phyloP scores from a whole-genome alignment of 352 stramenopile species.

The Phytophthora citricola region DNA sequence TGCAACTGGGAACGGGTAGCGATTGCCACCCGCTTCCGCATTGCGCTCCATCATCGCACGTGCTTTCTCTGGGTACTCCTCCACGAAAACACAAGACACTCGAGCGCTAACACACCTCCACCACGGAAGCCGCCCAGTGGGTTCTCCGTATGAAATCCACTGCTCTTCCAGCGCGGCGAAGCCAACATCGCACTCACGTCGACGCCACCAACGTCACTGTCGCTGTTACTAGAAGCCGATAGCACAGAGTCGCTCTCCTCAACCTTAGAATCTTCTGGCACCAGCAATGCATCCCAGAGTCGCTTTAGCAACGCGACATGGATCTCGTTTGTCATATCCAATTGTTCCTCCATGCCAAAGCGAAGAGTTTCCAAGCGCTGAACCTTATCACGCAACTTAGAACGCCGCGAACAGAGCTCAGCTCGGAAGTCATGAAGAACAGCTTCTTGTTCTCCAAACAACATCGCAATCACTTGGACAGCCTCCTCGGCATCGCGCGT shows the following conservation, averaged over 20 bases:
- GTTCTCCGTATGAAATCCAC: slow-evolving; percentile 85
- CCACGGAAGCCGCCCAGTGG: slow-evolving; percentile 80
- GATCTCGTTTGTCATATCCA: slow-evolving; percentile 57
- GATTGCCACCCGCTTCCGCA: slow-evolving; percentile 69
- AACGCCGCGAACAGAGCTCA: slow-evolving; percentile 57
- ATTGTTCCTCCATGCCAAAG: slow-evolving; percentile 73
- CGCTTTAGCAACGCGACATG: slow-evolving; percentile 72
- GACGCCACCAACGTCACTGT: slow-evolving; percentile 37
- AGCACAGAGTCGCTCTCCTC: slow-evolving; percentile 29
- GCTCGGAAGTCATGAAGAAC: slow-evolving; percentile 68
- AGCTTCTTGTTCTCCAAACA: slow-evolving; percentile 65
- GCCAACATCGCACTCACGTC: slow-evolving; percentile 60
- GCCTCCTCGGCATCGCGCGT: slow-evolving; percentile 73
- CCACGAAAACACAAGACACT: slow-evolving; percentile 80
- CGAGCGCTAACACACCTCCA: slow-evolving; percentile 73
- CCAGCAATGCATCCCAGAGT: slow-evolving; percentile 72
- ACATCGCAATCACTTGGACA: slow-evolving; percentile 64
- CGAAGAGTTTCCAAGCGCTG: slow-evolving; percentile 67
- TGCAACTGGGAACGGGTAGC: slow-evolving; percentile 85
- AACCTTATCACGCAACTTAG: slow-evolving; percentile 70
- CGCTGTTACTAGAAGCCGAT: slow-evolving; percentile 24
- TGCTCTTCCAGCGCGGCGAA: slow-evolving; percentile 70
- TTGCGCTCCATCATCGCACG: slow-evolving; percentile 81
- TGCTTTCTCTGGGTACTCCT: slow-evolving; percentile 83
- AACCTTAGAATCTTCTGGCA: slow-evolving; percentile 28